A percentile compares a stretch with the other conserved stretches of the same genome.
These are phyloP conservation scores for Diaporthe sp. DNA, from an alignment of 2,329 filamentous ascomycete species.

Conservation along the genomic window DNA sequence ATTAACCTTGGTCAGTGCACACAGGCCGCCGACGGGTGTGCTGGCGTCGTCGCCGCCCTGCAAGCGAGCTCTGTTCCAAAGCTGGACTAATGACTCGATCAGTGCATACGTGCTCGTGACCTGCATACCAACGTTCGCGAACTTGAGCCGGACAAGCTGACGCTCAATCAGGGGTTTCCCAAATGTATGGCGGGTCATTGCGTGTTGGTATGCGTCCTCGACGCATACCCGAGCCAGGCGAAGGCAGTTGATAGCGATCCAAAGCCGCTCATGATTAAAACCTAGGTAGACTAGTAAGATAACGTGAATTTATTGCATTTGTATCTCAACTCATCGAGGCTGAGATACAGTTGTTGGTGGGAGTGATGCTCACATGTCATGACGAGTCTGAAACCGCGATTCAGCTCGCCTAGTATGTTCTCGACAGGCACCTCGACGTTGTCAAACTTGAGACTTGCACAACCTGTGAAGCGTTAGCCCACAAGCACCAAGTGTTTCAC, in stretches of 20 bases:
- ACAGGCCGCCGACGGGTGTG: background rate
- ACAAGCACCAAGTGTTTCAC: background rate
- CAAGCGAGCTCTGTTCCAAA: background rate
- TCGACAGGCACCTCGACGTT: slow-evolving; percentile 4
- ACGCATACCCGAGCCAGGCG: slow-evolving; percentile 63
- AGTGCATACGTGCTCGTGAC: background rate
- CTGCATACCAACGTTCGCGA: slow-evolving; percentile 48
- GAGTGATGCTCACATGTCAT: slow-evolving; percentile 13
- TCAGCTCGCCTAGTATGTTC: background rate
- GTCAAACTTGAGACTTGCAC: background rate
- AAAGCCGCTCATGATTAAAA: slow-evolving; percentile 65
- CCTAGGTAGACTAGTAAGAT: slow-evolving; percentile 52
- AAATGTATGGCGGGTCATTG: slow-evolving; percentile 60
- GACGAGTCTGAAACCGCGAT: background rate
- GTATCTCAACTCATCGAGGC: background rate
- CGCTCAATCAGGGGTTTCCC: slow-evolving; percentile 54
- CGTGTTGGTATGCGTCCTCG: slow-evolving; percentile 59
- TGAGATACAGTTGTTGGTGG: background rate
- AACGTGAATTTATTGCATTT: background rate
- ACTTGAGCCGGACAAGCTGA: slow-evolving; percentile 55
- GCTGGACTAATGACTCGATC: slow-evolving; percentile 1
- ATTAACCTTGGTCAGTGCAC: slow-evolving; percentile 8
- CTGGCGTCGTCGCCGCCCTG: background rate
- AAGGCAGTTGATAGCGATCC: slow-evolving; percentile 62
- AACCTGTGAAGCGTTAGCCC: background rate